Evolutionary conservation across 2,329 filamentous ascomycete genomes (phyloP), one percentile per base, ranked within the genome.

Genomic region (Pseudogymnoascus sp.): DNA sequence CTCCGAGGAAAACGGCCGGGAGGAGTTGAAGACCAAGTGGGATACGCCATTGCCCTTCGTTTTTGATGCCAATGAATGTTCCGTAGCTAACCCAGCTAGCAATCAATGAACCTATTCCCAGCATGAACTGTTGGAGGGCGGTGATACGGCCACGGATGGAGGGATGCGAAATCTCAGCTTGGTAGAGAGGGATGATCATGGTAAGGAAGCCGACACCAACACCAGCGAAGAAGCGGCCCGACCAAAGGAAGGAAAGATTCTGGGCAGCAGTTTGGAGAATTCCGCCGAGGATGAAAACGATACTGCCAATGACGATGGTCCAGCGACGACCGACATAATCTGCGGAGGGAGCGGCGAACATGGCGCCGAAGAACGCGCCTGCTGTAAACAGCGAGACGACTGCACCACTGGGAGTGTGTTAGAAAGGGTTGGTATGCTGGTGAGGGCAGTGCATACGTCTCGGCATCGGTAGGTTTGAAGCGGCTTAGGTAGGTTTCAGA

Each of bases 381-480:
- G 82, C 88, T 0, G 90, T 93, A 73, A 93, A 93, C 64, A 92
- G 81, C 1, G 88, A 89, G 1, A 93, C 89, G 0, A 91, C 87
- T 3, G 88, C 83, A 62, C 88, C 89, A 38, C 81, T 87, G 10
- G 26, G n/a, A 13, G 26, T 33, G 26, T 59, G 4, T 38, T 60
- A 7, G 26, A 7, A 59, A 17, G 15, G 33, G 9, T 40, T 13
- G 10, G 29, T 17, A 40, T 26, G n/a, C 33, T 29, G 5, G 56
- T 17, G 9, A 42, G 37, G 56, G 13, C 7, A 56, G 26, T 33
- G 10, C 46, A 56, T 56, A 56, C 46, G 46, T 56, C n/a, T 23
- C n/a, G 56, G 64, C 56, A 62, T 63, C 64, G 61, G 67, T 64
- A 61, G 38, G 17, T 26, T 59, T 65, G 64, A 83, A 82, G 61